phyloP scores from a whole-genome alignment of 2,329 filamentous ascomycete species.

The Diaporthe caulivora region DNA sequence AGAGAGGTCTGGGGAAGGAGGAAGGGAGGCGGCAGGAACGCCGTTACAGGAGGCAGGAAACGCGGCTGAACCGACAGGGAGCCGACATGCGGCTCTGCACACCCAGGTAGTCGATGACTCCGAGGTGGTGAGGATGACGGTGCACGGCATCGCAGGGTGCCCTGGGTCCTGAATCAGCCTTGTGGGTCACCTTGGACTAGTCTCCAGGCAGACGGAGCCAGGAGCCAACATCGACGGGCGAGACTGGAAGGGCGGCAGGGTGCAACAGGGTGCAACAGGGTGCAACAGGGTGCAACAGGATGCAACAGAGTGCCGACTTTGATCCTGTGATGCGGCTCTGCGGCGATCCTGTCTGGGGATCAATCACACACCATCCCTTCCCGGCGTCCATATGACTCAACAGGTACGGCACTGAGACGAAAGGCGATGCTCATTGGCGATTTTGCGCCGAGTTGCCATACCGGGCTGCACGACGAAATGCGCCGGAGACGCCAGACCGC shows the following conservation, averaged over 20 bases:
- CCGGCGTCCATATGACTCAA: neutral
- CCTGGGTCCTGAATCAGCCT: conserved; percentile 27
- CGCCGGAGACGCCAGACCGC: neutral
- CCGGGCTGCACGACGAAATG: neutral
- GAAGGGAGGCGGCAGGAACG: neutral
- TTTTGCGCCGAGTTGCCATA: conserved; percentile 10
- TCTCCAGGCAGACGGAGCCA: conserved; percentile 23
- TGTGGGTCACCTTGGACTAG: conserved; percentile 12
- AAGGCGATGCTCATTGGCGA: conserved; percentile 16
- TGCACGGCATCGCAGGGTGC: neutral
- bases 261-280: neutral
- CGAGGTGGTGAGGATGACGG: neutral
- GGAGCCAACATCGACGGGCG: neutral
- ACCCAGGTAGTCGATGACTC: conserved; percentile 1
- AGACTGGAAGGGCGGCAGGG: neutral
- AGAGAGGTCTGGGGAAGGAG: neutral
- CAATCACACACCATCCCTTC: neutral
- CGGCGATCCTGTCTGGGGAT: neutral
- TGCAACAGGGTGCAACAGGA: neutral
- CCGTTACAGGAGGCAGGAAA: neutral
- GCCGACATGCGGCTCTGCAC: neutral
- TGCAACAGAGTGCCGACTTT: neutral
- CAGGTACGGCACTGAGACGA: neutral
- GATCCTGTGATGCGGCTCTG: conserved; percentile 20
- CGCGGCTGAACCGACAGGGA: conserved; percentile 27